Base-by-base conservation (phyloP, 495 filamentous ascomycete genomes). In the Penicillium odoratum region DNA sequence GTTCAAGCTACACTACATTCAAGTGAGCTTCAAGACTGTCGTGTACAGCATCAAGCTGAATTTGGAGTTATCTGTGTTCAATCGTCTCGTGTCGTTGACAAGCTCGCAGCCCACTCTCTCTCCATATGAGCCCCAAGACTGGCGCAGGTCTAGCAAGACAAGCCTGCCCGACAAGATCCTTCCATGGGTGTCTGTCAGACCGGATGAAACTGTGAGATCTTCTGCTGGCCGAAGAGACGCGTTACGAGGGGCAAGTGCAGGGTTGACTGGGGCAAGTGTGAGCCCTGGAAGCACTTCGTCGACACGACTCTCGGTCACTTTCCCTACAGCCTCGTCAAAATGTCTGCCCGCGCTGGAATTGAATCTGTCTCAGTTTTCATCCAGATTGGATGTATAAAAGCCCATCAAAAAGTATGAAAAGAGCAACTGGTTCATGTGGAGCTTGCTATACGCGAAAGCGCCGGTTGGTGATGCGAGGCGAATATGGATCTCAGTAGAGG, bases 11-110 rank as follows among this genome's bases (percentile, higher is more conserved):
- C 43, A 45, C 43, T 45, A 21, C 25, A 45, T 45, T 21, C 43
- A 45, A 45, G 43, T 45, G 16, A 45, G 43, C 25, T 45, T 45
- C 43, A 45, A 45, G 25, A 45, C 43, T n/a, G n/a, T 45, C 3
- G 25, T 45, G 5, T 45, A 45, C 43, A 45, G 43, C 43, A 45
- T 45, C 43, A 45, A 45, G 43, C 25, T 45, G 43, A 45, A 45
- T 5, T 26, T 45, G 43, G 43, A 45, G 25, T 45, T 45, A 3
- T 21, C 43, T 18, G 16, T 45, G 43, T 26, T 45, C 43, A 21
- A 45, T 45, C 43, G 25, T 21, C 43, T 45, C 34, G 5, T 5
- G 34, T 36, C 34, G 34, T 36, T 36, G 34, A 36, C 9, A 36
- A 36, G 34, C 34, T 7, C 34, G 34, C 34, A 36, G 34, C 34